Percentiles rank a stretch among this genome's conserved stretches.
Conservation (phyloP, 164 flowering plant genomes). For the Akebia trifoliata region DNA sequence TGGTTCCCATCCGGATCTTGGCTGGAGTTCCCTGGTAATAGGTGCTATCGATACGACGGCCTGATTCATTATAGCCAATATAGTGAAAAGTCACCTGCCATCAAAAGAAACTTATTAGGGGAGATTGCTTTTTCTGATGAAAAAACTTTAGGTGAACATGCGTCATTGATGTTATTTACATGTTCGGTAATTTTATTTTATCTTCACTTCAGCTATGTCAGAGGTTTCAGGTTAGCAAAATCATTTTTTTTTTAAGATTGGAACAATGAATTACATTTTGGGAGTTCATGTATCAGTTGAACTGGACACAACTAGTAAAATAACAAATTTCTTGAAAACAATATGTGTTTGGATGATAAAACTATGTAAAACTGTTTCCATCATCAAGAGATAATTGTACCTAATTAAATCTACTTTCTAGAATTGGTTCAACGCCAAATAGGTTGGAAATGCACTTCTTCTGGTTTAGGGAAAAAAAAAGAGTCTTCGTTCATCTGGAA, state of each 20-base stretch:
- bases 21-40: slow-evolving; percentile 90
- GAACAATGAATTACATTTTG: too few species aligned
- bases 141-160: neutral
- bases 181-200: neutral
- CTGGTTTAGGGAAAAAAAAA: neutral
- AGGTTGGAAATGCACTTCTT: neutral
- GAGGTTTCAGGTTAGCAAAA: neutral
- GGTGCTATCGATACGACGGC: slow-evolving; percentile 93
- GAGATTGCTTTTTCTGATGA: neutral
- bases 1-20: slow-evolving; percentile 78
- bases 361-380: too few species aligned
- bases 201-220: neutral
- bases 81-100: slow-evolving; percentile 86
- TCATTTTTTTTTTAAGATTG: neutral
- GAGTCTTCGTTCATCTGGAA: neutral
- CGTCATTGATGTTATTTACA: too few species aligned
- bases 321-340: neutral
- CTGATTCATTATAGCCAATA: slow-evolving; percentile 91
- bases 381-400: too few species aligned
- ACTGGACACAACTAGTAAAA: neutral
- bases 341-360: too few species aligned
- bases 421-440: neutral
- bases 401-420: too few species aligned
- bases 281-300: too few species aligned
- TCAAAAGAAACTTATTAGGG: slow-evolving; percentile 7